Conservation (phyloP, 2,329 filamentous ascomycete species). For the Sclerotinia glacialis region DNA sequence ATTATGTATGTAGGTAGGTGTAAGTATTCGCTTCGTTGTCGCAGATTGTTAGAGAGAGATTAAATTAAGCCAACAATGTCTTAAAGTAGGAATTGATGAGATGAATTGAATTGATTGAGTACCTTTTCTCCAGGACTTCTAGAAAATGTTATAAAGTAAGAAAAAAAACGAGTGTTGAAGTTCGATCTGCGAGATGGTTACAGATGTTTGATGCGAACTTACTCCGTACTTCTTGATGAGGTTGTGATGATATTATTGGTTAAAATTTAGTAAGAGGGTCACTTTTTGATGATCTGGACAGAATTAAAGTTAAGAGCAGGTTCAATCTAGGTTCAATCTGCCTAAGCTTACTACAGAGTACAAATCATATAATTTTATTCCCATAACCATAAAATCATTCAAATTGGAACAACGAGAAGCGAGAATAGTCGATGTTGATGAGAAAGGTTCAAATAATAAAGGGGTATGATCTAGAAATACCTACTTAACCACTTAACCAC, state of each 20-base stretch:
- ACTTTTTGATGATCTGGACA: not conserved
- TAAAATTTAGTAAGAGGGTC: not conserved
- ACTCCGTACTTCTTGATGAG: not conserved
- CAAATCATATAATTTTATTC: too few species aligned
- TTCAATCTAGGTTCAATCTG: too few species aligned
- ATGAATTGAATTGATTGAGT: not conserved
- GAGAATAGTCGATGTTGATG: too few species aligned
- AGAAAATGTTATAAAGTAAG: not conserved
- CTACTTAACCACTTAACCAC: too few species aligned
- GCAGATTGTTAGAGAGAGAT: conserved; percentile 3
- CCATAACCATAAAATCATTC: too few species aligned
- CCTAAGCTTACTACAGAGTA: too few species aligned
- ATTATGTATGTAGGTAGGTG: not conserved
- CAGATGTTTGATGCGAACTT: not conserved
- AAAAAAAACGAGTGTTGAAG: conserved; percentile 15
- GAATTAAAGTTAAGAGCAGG: not conserved
- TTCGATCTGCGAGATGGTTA: not conserved
- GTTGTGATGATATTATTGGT: not conserved
- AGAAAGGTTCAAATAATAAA: too few species aligned
- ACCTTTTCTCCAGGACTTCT: not conserved
- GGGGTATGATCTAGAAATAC: too few species aligned
- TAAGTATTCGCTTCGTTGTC: conserved; percentile 6
- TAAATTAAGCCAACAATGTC: conserved; percentile 6
- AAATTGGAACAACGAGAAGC: too few species aligned
- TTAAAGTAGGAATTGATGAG: not conserved